Conservation (phyloP, 2,329 filamentous ascomycete species). For the Arachnomyces sp. region DNA sequence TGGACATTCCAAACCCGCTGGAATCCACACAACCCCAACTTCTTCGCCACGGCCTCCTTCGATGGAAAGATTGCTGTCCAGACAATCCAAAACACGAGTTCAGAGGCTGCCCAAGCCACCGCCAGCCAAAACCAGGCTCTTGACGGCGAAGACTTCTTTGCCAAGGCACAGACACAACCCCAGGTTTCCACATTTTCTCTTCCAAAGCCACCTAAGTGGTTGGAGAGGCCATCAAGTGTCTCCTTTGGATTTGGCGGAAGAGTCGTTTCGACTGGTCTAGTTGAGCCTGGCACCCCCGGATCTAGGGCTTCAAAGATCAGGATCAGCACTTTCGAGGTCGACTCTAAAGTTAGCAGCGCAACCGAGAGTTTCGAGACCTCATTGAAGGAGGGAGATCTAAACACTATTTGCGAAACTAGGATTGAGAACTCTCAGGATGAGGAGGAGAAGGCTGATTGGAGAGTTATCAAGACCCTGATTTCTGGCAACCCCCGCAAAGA, state of each 20-base stretch:
- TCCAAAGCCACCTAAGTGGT: slow-evolving; percentile 78
- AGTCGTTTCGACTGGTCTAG: slow-evolving; percentile 62
- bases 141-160: slow-evolving; percentile 94
- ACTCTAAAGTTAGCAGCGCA: slow-evolving; percentile 72
- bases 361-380: slow-evolving; percentile 82
- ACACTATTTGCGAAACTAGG: slow-evolving; percentile 69
- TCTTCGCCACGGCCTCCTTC: slow-evolving; percentile 92
- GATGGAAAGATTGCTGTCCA: slow-evolving; percentile 94
- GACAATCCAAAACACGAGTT: slow-evolving; percentile 88
- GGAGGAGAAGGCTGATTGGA: slow-evolving; percentile 93
- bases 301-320: slow-evolving; percentile 63
- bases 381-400: slow-evolving; percentile 67
- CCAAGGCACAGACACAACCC: slow-evolving; percentile 82
- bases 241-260: slow-evolving; percentile 96
- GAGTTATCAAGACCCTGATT: slow-evolving; percentile 81
- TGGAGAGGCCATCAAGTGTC: slow-evolving; percentile 73
- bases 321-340: slow-evolving; percentile 82
- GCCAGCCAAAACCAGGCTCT: slow-evolving; percentile 58
- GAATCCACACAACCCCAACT: slow-evolving; percentile 83
- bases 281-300: slow-evolving; percentile 54
- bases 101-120: slow-evolving; percentile 54
- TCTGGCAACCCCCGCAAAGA: slow-evolving; percentile 76
- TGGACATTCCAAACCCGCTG: slow-evolving; percentile 97
- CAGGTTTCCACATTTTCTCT: slow-evolving; percentile 86
- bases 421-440: slow-evolving; percentile 68